Base-by-base conservation (phyloP, 768 basidiomycete species). In the Leccinum aurantiacum region DNA sequence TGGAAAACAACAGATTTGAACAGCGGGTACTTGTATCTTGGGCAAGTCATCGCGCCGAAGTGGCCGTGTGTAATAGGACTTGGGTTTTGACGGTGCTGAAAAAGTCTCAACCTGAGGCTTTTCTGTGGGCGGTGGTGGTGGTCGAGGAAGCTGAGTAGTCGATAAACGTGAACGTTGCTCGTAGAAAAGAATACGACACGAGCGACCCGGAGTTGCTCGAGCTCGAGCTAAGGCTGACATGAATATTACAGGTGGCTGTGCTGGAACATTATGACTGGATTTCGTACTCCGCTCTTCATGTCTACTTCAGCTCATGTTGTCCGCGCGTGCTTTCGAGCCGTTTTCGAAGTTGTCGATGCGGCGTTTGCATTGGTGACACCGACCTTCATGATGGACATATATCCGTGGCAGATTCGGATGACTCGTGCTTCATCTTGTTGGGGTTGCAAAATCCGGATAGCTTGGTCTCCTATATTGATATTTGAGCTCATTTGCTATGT, bases 31-130 rank as follows among this genome's bases (percentile, higher is more conserved):
- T 62, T 74, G 71, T 58, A 82, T 60, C n/a, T 72, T 73, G 13
- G 81, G 81, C 33, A 82, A 68, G 60, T 81, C 82, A 17, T 63
- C 53, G 29, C 74, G 73, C 10, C 65, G 67, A 33, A 67, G 66
- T 3, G 80, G 80, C 3, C 81, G 75, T 22, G 69, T 56, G 66
- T 82, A 81, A 64, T 80, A 82, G 29, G 72, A 71, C 22, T 76
- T 74, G 11, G 82, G 82, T 53, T 74, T 78, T 5, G 81, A 77
- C 6, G 81, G 75, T 22, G 72, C 75, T 31, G 78, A 73, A 65
- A 81, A 83, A 0, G 76, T 80, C 62, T 77, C 78, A 0, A 64
- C 62, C 3, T 62, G 66, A 5, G 77, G 78, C 35, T 66, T 62
- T 38, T 66, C 63, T 51, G 62, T 57, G 10, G 72, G 65, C 46